Evolutionary conservation across 345 rosid species (phyloP).

Genomic region (Tarenaya hassleriana): DNA sequence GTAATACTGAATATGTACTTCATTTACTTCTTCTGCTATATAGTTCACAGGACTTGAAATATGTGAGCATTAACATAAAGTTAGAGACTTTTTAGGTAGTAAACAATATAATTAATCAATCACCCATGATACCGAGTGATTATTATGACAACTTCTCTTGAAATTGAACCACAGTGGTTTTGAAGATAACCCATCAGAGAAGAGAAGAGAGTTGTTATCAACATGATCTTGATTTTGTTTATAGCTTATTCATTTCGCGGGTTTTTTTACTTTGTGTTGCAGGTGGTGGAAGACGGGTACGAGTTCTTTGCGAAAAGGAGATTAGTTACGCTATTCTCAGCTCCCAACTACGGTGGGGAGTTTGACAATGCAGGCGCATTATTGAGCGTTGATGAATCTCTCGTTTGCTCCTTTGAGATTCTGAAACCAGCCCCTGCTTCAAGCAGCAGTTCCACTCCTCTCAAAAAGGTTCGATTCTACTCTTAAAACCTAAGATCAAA

Average conservation of each 20-base stretch:
- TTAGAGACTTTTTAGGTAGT: too few relatives aligned
- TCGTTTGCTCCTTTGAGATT: slow-evolving; percentile 89
- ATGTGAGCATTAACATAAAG: neutral
- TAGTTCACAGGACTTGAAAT: too few relatives aligned
- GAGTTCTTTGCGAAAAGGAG: slow-evolving; percentile 82
- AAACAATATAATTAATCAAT: too few relatives aligned
- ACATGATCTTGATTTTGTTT: too few relatives aligned
- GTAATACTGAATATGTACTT: too few relatives aligned
- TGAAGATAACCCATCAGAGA: too few relatives aligned
- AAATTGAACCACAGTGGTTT: neutral
- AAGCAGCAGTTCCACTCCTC: slow-evolving; percentile 31
- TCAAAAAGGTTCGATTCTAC: slow-evolving; percentile 52
- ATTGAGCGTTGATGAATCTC: slow-evolving; percentile 61
- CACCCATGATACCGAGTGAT: too few relatives aligned
- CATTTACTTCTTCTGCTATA: too few relatives aligned
- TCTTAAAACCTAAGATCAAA: neutral
- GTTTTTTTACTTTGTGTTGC: slow-evolving; percentile 19
- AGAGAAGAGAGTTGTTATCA: too few relatives aligned
- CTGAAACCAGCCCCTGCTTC: slow-evolving; percentile 59
- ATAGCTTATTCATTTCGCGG: too few relatives aligned
- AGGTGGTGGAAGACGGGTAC: slow-evolving; percentile 98
- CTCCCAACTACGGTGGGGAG: slow-evolving; percentile 97
- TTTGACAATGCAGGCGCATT: slow-evolving; percentile 92
- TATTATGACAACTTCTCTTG: slow-evolving; percentile 1
- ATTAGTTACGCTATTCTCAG: slow-evolving; percentile 87